Evolutionary conservation across 164 flowering plant genomes (phyloP), one percentile per base, ranked within the genome.

Genomic region (Taxillus chinensis): DNA sequence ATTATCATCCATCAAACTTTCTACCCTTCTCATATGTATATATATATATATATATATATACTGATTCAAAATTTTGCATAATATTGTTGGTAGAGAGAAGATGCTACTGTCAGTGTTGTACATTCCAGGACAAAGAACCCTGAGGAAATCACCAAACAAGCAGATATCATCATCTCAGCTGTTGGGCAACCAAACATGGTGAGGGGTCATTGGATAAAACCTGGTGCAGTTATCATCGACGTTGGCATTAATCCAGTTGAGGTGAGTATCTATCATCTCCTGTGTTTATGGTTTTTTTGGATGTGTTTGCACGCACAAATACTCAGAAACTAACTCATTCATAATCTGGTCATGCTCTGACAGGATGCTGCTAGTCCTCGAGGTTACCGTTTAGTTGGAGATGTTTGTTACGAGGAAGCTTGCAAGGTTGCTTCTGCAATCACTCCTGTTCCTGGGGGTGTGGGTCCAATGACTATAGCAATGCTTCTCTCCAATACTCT

Each of bases 391-490:
- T 74, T 93, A 68, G 99, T 93, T 46, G 99, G 99, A 64, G 99
- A 93, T 73, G 89, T 90, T 37, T 89, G 96, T 63, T 93, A 80
- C 41, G 27, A 27, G 27, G 98, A 93, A 71, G 98, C 83, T 2
- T 63, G 80, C 69, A 77, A 84, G 64, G 63, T 90, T 59, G 98
- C 97, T 68, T 85, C 97, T 58, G 97, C 97, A n/a, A 68, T 93
- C 43, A 93, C 96, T 58, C 98, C 98, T 13, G 97, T 93, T 64
- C 97, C 98, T 12, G 97, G 98, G 1, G 98, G 98, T 56, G 96
- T 92, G 45, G 97, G 98, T 61, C 98, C 98, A 14, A 90, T 92
- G 98, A 92, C 97, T 2, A 86, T 93, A 60, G 97, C 98, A 10
- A 90, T 93, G 96, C 97, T 93, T 70, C 89, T 93, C 12, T 83